Evolutionary conservation across 495 filamentous ascomycete species (phyloP).

Genomic region (Astrothelium subdiscretum): DNA sequence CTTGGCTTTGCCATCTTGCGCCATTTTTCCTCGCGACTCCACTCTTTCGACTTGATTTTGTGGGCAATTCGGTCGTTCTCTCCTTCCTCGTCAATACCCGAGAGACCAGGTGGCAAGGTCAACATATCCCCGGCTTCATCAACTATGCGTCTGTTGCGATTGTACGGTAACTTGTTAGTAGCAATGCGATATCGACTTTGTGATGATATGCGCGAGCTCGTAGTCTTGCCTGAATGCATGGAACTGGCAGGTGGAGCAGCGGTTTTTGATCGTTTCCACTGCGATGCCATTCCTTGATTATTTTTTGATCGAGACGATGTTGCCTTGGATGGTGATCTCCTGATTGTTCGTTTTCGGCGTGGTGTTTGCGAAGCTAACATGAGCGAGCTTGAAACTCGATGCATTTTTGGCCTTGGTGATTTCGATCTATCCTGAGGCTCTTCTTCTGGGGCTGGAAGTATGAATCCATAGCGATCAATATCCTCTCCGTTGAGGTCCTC

Average conservation of each 20-base stretch:
- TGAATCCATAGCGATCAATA: slow-evolving; percentile 94
- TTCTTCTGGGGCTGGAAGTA: slow-evolving; percentile 39
- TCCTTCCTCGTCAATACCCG: slow-evolving; percentile 47
- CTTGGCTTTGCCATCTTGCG: slow-evolving; percentile 76
- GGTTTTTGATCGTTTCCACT: slow-evolving; percentile 10
- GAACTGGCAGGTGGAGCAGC: slow-evolving; percentile 16
- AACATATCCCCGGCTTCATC: slow-evolving; percentile 90
- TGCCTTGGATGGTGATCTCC: slow-evolving; percentile 37
- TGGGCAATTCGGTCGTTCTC: slow-evolving; percentile 46
- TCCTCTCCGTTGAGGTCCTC: slow-evolving; percentile 75
- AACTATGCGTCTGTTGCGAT: slow-evolving; percentile 58
- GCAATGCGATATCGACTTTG: slow-evolving; percentile 41
- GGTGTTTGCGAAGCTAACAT: slow-evolving; percentile 53
- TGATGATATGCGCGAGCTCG: slow-evolving; percentile 4
- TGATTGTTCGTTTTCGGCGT: slow-evolving; percentile 43
- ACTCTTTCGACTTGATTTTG: slow-evolving; percentile 65
- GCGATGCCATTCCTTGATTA: slow-evolving; percentile 15
- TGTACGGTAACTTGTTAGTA: slow-evolving; percentile 64
- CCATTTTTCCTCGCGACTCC: slow-evolving; percentile 86
- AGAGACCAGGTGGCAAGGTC: slow-evolving; percentile 56
- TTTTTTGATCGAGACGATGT: slow-evolving; percentile 25
- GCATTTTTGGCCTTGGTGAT: slow-evolving; percentile 39
- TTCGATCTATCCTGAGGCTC: slow-evolving; percentile 12
- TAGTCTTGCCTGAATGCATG: slow-evolving; percentile 12
- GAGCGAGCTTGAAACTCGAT: slow-evolving; percentile 55